These are phyloP conservation scores for Epichloe gansuensis DNA, from an alignment of 2,329 filamentous ascomycete genomes.

Conservation along the genomic window DNA sequence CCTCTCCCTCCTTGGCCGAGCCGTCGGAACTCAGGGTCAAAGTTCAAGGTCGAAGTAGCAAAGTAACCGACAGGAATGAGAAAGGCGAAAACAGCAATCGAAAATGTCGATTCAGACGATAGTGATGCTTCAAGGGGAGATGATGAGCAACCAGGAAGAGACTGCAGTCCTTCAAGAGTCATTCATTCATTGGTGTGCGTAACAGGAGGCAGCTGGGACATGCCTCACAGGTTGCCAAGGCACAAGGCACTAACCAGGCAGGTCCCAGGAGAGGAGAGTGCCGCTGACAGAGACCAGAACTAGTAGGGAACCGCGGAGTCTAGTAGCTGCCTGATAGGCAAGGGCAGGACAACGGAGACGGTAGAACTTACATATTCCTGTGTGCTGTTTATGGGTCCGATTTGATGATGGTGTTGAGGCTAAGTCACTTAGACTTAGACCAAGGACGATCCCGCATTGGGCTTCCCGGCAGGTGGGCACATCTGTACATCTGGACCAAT, in stretches of 20 bases:
- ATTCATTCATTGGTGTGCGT: not conserved
- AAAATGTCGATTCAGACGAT: too few species aligned
- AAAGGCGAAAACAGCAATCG: not conserved
- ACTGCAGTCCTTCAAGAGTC: not conserved
- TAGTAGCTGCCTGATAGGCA: not conserved
- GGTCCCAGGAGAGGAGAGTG: not conserved
- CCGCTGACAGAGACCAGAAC: not conserved
- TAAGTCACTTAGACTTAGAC: not conserved
- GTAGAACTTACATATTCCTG: not conserved
- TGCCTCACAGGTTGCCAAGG: too few species aligned
- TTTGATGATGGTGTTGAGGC: slow-evolving; percentile 4
- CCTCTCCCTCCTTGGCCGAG: too few species aligned
- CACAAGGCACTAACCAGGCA: not conserved
- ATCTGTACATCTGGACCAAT: not conserved
- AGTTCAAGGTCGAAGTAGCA: not conserved
- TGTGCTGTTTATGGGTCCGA: not conserved
- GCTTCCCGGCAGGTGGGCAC: slow-evolving; percentile 1
- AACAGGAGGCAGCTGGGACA: not conserved
- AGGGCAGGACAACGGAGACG: slow-evolving; percentile 1
- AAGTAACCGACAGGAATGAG: not conserved
- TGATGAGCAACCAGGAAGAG: not conserved
- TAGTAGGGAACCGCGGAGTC: not conserved
- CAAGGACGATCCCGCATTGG: slow-evolving; percentile 7
- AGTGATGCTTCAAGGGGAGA: not conserved
- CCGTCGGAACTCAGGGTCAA: not conserved